Evolutionary conservation across 495 filamentous ascomycete genomes (phyloP), one percentile per base, ranked within the genome.

Genomic region (Lindgomyces ingoldianus): DNA sequence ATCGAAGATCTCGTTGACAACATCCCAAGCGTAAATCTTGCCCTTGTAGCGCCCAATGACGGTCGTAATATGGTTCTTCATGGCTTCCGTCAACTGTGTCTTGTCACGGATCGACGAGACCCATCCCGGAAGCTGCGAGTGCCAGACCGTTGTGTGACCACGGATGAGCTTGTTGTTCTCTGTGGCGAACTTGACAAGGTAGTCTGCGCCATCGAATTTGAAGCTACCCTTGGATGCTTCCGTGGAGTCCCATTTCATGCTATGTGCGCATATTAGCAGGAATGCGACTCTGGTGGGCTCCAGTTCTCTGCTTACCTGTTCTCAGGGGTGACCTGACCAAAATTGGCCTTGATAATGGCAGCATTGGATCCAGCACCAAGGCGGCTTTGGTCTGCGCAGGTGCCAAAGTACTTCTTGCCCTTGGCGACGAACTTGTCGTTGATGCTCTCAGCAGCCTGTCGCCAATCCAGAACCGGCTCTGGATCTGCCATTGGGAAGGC

Each of bases 1-100:
- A 74, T 83, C 81, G 76, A 89, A 82, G 68, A 84, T 83, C 72
- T 88, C 84, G 76, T 89, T 88, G 18, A 88, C 79, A 0, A 91
- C 88, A 69, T 90, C 87, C 80, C 82, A 89, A 52, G 75, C 80
- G 60, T 79, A 78, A 69, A 87, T 81, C 78, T 86, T 84, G 67
- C 85, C 85, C 74, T 81, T 84, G 69, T 81, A 89, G 19, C 81
- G 81, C 21, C 72, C 74, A 61, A 86, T 80, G 57, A 87, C 74
- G 12, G 78, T 83, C 1, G 74, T 79, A 67, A 85, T 79, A 77
- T 88, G 86, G 69, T 82, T 84, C 72, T 86, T 68, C 50, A 89
- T 79, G 41, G 81, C 82, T 11, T 70, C 48, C 54, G 81, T 86
- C 45, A 87, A 73, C 46, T 75, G 77, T 48, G 70, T 65, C 64